These are phyloP conservation scores for Mortierella sp. DNA, from an alignment of 371 early-diverging fungal genomes.

Conservation along the genomic window DNA sequence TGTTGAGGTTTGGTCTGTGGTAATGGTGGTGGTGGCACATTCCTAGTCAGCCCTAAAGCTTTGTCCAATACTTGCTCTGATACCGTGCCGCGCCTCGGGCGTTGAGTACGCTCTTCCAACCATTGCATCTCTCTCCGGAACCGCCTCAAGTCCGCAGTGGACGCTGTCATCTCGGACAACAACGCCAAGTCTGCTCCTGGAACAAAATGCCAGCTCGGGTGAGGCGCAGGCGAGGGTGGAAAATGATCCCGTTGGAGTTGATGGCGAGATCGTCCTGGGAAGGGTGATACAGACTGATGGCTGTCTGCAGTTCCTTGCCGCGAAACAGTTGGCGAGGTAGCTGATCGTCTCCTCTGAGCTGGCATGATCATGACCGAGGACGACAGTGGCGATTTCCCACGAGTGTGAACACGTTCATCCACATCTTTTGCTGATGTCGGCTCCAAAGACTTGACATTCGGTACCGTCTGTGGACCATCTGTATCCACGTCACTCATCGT, in stretches of 20 bases:
- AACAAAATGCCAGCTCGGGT: slow-evolving; percentile 32
- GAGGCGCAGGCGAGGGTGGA: background rate
- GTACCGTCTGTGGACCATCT: slow-evolving; percentile 18
- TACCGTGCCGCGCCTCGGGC: slow-evolving; percentile 15
- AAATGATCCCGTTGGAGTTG: background rate
- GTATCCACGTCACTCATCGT: slow-evolving; percentile 13
- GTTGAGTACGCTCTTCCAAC: slow-evolving; percentile 36
- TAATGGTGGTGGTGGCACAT: background rate
- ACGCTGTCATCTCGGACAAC: slow-evolving; percentile 47
- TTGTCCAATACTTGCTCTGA: slow-evolving; percentile 29
- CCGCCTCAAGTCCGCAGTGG: slow-evolving; percentile 36
- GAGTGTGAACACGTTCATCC: background rate
- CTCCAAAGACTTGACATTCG: slow-evolving; percentile 11
- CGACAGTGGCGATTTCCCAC: background rate
- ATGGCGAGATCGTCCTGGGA: too few species aligned
- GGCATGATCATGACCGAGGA: background rate
- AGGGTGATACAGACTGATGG: too few species aligned
- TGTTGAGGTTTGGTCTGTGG: background rate
- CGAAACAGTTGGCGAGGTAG: slow-evolving; percentile 2
- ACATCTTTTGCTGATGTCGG: background rate
- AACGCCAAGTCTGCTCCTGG: slow-evolving; percentile 47
- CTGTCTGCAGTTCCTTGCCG: background rate
- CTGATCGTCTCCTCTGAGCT: slow-evolving; percentile 10
- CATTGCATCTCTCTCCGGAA: slow-evolving; percentile 42
- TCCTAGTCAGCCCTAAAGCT: slow-evolving; percentile 19